Evolutionary conservation across 805 yeast genomes (phyloP), one percentile per base, ranked within the genome.

Genomic region (Spathaspora passalidarum): DNA sequence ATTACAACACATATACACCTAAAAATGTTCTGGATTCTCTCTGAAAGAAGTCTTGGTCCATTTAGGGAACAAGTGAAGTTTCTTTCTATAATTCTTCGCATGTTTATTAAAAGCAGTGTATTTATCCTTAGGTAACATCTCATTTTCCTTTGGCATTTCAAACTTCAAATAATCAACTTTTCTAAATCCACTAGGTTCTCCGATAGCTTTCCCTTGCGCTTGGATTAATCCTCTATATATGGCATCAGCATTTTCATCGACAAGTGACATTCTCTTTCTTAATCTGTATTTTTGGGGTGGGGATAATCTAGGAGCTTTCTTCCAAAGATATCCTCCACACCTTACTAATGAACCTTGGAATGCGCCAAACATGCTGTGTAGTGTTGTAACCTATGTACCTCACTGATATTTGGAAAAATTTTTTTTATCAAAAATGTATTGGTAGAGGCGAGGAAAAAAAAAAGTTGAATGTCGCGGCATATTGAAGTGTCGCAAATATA

Each of bases 21-120:
- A 87, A 63, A 78, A 84, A 60, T 83, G 76, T 49, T 76, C 76
- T 38, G 97, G 97, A 59, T 87, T 86, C 48, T 78, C 81, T 72
- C 97, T 82, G 65, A 84, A 77, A 7, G 95, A 80, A 51, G 81
- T 63, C 70, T 84, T 89, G 45, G 97, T 90, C 96, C 96, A 90
- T 62, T 90, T 88, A 17, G 97, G 96, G 37, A 85, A 86, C 64
- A 82, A 72, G 60, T 92, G 98, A 20, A 88, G 81, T 52, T 91
- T 83, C 69, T 90, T 92, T 72, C 98, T 81, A 68, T 92, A 94
- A 17, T 83, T 84, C 57, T 76, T 81, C 11, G 83, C 78, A 56
- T 81, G 81, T 65, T 79, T 85, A 67, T 81, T 82, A 69, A 87
- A 92, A 1, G 89, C 84, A 39, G 96, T 83, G 68, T 94, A 94